phyloP scores from a whole-genome alignment of 176 grass and related monocot species.

The Bothriochloa decipiens region DNA sequence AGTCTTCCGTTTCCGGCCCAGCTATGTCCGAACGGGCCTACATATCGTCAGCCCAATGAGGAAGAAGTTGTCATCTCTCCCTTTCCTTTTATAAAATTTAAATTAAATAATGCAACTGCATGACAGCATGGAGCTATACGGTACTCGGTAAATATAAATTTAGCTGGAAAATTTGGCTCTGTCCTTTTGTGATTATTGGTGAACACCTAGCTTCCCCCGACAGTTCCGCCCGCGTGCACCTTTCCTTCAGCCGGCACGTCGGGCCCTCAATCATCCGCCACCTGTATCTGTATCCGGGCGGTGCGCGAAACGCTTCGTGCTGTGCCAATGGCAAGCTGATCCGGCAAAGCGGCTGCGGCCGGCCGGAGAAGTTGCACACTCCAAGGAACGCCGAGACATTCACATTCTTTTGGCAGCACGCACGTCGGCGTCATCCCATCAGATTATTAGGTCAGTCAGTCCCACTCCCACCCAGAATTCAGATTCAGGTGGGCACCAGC shows the following conservation, averaged over 20 bases:
- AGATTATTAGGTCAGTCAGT: background rate
- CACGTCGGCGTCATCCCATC: conserved; percentile 20
- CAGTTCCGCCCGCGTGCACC: background rate
- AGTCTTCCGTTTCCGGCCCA: too few relatives aligned
- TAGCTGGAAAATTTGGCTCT: background rate
- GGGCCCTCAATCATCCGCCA: conserved; percentile 10
- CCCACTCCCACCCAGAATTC: too few relatives aligned
- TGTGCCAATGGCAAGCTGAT: background rate
- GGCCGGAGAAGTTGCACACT: conserved; percentile 16
- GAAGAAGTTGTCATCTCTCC: background rate
- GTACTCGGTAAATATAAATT: background rate
- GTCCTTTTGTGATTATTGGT: background rate
- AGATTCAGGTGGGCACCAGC: background rate
- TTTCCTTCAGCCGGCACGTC: conserved; percentile 29
- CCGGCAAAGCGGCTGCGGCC: background rate
- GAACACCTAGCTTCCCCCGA: background rate
- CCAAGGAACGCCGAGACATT: conserved; percentile 31
- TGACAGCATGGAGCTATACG: background rate
- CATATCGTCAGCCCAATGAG: background rate
- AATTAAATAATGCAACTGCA: background rate
- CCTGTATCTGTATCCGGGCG: background rate
- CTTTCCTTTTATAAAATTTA: background rate
- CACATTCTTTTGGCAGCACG: background rate
- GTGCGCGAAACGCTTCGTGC: background rate
- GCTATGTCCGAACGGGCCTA: background rate